Evolutionary conservation across 2,329 filamentous ascomycete genomes (phyloP).

Genomic region (Grosmannia huntii): DNA sequence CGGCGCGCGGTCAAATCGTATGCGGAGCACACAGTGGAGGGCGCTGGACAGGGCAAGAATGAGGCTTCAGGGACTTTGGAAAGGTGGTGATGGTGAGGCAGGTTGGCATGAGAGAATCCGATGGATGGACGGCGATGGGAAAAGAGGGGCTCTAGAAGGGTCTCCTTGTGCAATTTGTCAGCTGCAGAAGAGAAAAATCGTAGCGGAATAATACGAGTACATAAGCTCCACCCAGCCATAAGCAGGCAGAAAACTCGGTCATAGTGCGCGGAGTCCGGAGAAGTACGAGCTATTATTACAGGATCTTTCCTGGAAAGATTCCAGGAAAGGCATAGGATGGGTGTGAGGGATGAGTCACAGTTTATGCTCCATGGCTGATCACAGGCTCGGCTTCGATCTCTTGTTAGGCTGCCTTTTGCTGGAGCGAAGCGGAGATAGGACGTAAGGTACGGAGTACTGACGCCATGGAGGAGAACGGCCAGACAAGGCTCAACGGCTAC

Average conservation of each 20-base stretch:
- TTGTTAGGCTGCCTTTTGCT: background rate
- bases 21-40: background rate
- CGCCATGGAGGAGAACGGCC: background rate
- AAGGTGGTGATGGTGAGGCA: background rate
- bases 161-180: constrained; percentile 16
- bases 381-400: background rate
- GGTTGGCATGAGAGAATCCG: background rate
- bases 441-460: background rate
- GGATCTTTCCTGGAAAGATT: background rate
- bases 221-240: background rate
- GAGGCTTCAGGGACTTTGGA: background rate
- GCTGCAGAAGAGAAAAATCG: background rate
- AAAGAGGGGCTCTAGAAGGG: constrained; percentile 14
- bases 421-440: background rate
- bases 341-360: background rate
- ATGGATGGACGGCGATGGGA: constrained; percentile 2
- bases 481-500: background rate
- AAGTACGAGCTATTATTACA: background rate
- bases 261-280: background rate
- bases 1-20: background rate
- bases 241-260: background rate
- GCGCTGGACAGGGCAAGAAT: background rate
- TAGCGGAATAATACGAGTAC: background rate
- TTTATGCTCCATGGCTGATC: too few relatives aligned
- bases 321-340: background rate